These are phyloP conservation scores for Hygrocybe coccinea DNA, from an alignment of 768 basidiomycete species.

Conservation along the genomic window DNA sequence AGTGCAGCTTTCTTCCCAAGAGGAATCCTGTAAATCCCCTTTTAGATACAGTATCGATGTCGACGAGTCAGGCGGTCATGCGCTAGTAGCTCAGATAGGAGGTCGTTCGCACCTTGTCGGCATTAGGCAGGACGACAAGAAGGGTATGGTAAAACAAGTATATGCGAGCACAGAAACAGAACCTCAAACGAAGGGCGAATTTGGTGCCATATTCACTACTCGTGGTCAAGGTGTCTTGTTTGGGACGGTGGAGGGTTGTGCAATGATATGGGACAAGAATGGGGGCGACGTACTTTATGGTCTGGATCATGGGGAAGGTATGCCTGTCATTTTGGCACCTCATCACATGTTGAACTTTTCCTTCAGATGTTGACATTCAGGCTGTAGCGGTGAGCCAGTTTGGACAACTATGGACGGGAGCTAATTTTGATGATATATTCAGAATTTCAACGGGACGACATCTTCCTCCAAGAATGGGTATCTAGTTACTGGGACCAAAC, in stretches of 20 bases:
- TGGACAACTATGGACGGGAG: neutral
- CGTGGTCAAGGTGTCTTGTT: slow-evolving; percentile 52
- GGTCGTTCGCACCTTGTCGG: slow-evolving; percentile 49
- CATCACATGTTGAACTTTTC: slow-evolving; percentile 11
- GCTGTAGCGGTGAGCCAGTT: slow-evolving; percentile 37
- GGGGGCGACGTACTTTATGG: slow-evolving; percentile 52
- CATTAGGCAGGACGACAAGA: slow-evolving; percentile 45
- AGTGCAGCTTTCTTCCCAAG: slow-evolving; percentile 18
- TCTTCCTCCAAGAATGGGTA: slow-evolving; percentile 34
- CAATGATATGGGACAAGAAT: slow-evolving; percentile 59
- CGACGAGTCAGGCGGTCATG: slow-evolving; percentile 44
- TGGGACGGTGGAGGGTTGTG: slow-evolving; percentile 49
- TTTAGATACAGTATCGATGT: slow-evolving; percentile 38
- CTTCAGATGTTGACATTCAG: slow-evolving; percentile 37
- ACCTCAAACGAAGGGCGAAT: slow-evolving; percentile 24
- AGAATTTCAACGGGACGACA: slow-evolving; percentile 47
- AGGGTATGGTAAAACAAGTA: slow-evolving; percentile 49
- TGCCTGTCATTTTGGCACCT: slow-evolving; percentile 6
- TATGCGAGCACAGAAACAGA: slow-evolving; percentile 45
- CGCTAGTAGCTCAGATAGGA: slow-evolving; percentile 48
- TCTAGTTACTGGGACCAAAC: slow-evolving; percentile 54
- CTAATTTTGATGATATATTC: neutral
- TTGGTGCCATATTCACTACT: slow-evolving; percentile 53
- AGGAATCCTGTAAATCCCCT: neutral
- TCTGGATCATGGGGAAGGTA: slow-evolving; percentile 57